Base-by-base conservation (phyloP, 2,329 filamentous ascomycete genomes). In the Ophiocordyceps camponoti-saundersi region DNA sequence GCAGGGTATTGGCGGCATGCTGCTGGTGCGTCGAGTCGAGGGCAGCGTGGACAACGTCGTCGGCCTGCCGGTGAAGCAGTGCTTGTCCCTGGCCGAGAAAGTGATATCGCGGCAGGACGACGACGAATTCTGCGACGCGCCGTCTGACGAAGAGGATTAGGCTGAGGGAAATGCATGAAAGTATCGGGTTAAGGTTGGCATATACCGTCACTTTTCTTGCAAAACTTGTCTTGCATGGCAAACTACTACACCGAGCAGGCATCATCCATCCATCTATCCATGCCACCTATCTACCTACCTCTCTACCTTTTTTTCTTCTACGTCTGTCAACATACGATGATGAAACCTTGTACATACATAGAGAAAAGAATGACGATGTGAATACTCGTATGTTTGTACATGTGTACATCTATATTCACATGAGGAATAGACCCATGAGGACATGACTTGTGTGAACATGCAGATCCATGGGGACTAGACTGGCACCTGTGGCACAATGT, bases 1-100 rank as follows among this genome's bases (percentile, higher is more conserved):
- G 46, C 92, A 98, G 65, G 92, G 90, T 0, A 70, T 90, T 12
- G 92, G 85, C 1, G 82, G 85, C 10, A 80, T 95, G 60, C 71
- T 98, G 49, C 65, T 98, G 48, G 80, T 98, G 13, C 88, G 95
- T 61, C 82, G 75, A 62, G 84, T 98, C 53, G 85, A 95, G 52
- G 92, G 92, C 12, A 80, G 79, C 47, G 85, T 87, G 57, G 92
- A 98, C 68, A 96, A 96, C 62, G 92, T 96, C 1, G 80, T 98
- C 26, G 92, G 92, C 0, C 62, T 98, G 62, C 92, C 92, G 8
- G 71, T 96, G 52, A 75, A 87, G 55, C 75, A 77, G 53, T 85
- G 80, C 13, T 60, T 98, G 61, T 78, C 79, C 59, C 63, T 95
- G 56, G 92, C 94, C 49, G 90, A 96, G 68, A 85, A 81, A 69